Conservation (phyloP, 176 grass and related monocot species). For the Otatea glauca region DNA sequence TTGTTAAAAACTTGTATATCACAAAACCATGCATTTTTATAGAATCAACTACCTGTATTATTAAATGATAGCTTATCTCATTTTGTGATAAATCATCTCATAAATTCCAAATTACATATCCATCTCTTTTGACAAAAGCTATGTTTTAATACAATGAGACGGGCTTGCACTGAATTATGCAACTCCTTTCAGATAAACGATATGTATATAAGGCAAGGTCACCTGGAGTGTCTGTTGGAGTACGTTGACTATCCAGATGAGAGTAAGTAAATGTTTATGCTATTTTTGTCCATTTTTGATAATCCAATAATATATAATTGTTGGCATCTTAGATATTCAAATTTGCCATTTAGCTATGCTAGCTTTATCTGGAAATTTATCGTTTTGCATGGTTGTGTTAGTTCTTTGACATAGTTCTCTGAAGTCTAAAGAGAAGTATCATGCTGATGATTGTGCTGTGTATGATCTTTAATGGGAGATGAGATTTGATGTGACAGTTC, state of each 20-base stretch:
- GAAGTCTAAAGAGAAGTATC: background rate
- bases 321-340: background rate
- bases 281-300: background rate
- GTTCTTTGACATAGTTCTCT: background rate
- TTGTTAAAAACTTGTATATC: background rate
- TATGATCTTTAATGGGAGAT: background rate
- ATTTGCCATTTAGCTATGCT: conserved; percentile 7
- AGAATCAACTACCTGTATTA: background rate
- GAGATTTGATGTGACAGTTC: background rate
- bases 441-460: background rate
- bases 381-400: conserved; percentile 23
- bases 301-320: background rate
- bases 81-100: conserved; percentile 24
- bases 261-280: conserved; percentile 52
- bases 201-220: conserved; percentile 33
- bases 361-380: background rate
- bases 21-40: too few species aligned
- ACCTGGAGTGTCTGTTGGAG: conserved; percentile 47
- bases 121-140: background rate
- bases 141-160: background rate
- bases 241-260: conserved; percentile 72
- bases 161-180: background rate
- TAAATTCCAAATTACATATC: background rate
- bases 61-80: conserved; percentile 5
- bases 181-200: conserved; percentile 50